Conservation (phyloP, 495 filamentous ascomycete genomes). For the Hypoxylon crocopeplum region DNA sequence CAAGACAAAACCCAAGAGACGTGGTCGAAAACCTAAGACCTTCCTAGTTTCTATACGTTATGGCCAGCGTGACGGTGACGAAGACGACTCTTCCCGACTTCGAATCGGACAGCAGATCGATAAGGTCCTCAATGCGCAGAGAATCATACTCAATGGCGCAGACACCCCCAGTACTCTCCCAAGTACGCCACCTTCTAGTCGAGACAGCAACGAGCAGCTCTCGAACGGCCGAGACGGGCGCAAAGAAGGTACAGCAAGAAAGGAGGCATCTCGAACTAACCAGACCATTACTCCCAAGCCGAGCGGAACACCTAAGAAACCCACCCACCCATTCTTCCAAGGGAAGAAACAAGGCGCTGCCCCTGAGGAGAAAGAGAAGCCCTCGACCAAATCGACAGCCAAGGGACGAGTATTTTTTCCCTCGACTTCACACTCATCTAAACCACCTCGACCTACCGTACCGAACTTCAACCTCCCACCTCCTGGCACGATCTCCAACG, state of each 20-base stretch:
- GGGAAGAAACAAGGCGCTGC: slow-evolving; percentile 44
- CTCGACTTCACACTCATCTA: slow-evolving; percentile 45
- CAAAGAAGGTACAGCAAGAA: slow-evolving; percentile 8
- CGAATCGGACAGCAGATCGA: slow-evolving; percentile 45
- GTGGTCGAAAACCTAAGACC: slow-evolving; percentile 28
- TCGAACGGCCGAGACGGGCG: background rate
- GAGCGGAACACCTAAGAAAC: slow-evolving; percentile 55
- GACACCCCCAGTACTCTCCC: background rate
- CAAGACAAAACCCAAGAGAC: slow-evolving; percentile 12
- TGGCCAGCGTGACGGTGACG: slow-evolving; percentile 37
- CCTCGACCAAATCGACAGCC: slow-evolving; percentile 10
- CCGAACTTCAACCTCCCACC: slow-evolving; percentile 37
- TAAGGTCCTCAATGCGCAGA: slow-evolving; percentile 37
- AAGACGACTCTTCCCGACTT: slow-evolving; percentile 42
- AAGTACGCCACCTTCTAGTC: slow-evolving; percentile 18
- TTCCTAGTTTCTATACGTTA: slow-evolving; percentile 45
- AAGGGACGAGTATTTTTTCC: slow-evolving; percentile 42
- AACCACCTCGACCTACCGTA: slow-evolving; percentile 25
- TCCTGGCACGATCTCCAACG: slow-evolving; percentile 42
- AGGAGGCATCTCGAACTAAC: slow-evolving; percentile 24
- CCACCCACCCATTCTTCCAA: slow-evolving; percentile 84
- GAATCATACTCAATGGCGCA: slow-evolving; percentile 13
- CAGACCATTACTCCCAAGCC: background rate
- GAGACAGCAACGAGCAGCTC: slow-evolving; percentile 4
- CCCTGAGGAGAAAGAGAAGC: slow-evolving; percentile 26